These are phyloP conservation scores for Teunomyces kruisii DNA, from an alignment of 805 yeast genomes.

Conservation along the genomic window DNA sequence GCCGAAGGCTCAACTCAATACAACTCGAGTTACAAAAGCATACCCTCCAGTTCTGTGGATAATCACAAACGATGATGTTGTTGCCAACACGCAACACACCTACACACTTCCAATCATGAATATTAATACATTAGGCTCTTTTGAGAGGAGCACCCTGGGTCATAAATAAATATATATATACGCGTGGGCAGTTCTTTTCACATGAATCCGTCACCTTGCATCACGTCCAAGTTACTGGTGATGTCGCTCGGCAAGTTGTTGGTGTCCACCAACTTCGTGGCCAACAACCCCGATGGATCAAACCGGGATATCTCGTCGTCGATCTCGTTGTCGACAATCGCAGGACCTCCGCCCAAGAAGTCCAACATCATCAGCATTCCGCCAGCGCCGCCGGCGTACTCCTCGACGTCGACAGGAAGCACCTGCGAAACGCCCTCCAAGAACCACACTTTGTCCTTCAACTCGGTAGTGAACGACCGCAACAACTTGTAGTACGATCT, in stretches of 20 bases:
- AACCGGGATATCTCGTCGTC: conserved; percentile 41
- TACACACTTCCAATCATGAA: too few relatives aligned
- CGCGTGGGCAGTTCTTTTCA: background rate
- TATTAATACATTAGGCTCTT: background rate
- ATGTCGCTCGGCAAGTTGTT: conserved; percentile 58
- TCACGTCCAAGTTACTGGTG: conserved; percentile 49
- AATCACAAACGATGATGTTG: too few relatives aligned
- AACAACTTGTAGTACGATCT: conserved; percentile 80
- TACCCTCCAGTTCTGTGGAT: too few relatives aligned
- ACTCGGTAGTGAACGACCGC: conserved; percentile 77
- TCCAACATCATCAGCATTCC: conserved; percentile 93
- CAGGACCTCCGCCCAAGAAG: conserved; percentile 69
- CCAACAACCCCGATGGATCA: conserved; percentile 45
- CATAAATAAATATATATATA: conserved; percentile 1
- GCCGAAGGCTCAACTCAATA: too few relatives aligned
- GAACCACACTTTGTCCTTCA: conserved; percentile 91
- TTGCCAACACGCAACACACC: too few relatives aligned
- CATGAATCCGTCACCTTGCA: conserved; percentile 48
- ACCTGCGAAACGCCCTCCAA: conserved; percentile 88
- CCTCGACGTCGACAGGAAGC: conserved; percentile 88
- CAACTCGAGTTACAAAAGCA: too few relatives aligned
- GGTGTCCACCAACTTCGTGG: conserved; percentile 51
- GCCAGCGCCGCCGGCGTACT: conserved; percentile 81
- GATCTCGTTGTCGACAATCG: conserved; percentile 37
- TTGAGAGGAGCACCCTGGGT: background rate